These are phyloP conservation scores for Paxillus ammoniavirescens DNA, from an alignment of 768 basidiomycete species.

Conservation along the genomic window DNA sequence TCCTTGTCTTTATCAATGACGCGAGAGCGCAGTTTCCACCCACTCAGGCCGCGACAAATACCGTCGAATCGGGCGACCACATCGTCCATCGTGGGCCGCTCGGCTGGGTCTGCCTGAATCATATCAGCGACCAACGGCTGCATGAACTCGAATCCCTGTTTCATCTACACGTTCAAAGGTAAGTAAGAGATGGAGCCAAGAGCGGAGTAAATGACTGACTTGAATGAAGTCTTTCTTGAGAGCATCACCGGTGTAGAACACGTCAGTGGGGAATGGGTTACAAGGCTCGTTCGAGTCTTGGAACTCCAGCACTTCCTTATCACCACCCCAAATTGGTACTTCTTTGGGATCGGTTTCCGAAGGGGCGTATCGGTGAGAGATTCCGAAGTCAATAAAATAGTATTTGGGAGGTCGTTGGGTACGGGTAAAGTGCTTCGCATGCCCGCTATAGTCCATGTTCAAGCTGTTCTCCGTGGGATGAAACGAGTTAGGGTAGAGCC, in stretches of 20 bases:
- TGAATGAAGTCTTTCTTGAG: conserved; percentile 10
- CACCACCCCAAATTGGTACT: conserved; percentile 18
- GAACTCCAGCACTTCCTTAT: conserved; percentile 26
- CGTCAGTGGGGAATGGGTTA: conserved; percentile 23
- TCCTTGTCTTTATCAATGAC: conserved; percentile 6
- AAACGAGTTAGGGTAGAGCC: conserved; percentile 11
- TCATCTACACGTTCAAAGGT: not conserved
- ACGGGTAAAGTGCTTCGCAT: conserved; percentile 15
- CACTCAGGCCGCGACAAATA: conserved; percentile 16
- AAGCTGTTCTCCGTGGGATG: conserved; percentile 2
- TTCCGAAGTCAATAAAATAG: conserved; percentile 31
- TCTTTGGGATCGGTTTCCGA: conserved; percentile 9
- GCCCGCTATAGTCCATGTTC: not conserved
- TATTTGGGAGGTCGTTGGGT: conserved; percentile 26
- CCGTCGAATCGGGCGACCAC: conserved; percentile 29
- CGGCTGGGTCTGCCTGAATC: conserved; percentile 32
- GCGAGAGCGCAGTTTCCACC: conserved; percentile 27
- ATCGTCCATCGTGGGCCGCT: conserved; percentile 38
- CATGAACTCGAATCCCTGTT: conserved; percentile 30
- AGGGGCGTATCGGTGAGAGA: conserved; percentile 20
- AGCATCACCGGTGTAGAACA: conserved; percentile 17
- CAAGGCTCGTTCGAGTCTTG: conserved; percentile 2
- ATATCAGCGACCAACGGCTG: conserved; percentile 32
- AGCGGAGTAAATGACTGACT: not conserved
- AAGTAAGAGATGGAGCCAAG: too few relatives aligned